Evolutionary conservation across 202 grass and related monocot species (phyloP), one percentile per base, ranked within the genome.

Genomic region (Saccharum hybrid): DNA sequence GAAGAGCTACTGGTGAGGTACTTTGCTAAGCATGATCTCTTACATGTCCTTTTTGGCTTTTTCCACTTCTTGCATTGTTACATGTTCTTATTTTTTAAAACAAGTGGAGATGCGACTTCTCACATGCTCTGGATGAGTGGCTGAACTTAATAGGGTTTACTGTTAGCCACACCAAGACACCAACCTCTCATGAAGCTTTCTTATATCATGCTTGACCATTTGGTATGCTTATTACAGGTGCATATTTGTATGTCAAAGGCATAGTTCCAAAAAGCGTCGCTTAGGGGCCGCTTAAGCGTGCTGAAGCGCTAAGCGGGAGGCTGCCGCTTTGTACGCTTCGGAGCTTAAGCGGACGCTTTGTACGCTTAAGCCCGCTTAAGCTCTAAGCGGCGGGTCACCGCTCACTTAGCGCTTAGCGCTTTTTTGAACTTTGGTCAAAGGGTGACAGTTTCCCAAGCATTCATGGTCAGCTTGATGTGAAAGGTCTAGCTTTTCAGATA

Each of bases 1-100:
- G 96, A 59, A 94, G 96, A 96, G 91, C 93, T 88, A 90, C 91
- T 15, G 96, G 96, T 86, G 96, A 98, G 96, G 96, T 98, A 94
- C 75, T 86, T 87, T 67, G 88, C 90, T 94, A 72, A 78, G 89
- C 86, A 88, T 92, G 43, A 81, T 77, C 19, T 60, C 37, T 79
- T 79, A 57, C 49, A 67, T 76, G 43, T 63, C 28, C 36, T 10
- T 39, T 26, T 26, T 26, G 26, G 26, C 26, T 26, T 26, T 48
- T 72, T 21, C 36, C 75, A 68, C 34, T 69, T 48, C 56, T 82
- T 82, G 65, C 48, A 74, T 69, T 54, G 33, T 49, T 74, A 72
- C 60, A 46, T 60, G 59, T 63, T 56, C 67, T 45, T 66, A 48
- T 60, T 37, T 65, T 64, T 90, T 10, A 37, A 77, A 63, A 78